Conservation (phyloP, 495 filamentous ascomycete species). For the Choiromyces venosus region DNA sequence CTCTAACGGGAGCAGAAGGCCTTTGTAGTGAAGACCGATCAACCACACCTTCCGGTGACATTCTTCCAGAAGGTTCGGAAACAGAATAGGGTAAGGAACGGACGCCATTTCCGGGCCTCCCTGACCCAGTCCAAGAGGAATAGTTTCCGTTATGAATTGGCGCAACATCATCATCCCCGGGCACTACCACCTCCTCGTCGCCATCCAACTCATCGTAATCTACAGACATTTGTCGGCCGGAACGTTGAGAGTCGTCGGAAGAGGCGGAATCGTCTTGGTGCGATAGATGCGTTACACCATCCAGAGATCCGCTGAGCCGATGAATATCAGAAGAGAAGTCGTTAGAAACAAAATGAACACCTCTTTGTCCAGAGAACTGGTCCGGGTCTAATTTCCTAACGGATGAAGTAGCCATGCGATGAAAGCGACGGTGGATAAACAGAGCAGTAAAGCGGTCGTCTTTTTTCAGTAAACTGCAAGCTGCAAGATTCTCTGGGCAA, state of each 20-base stretch:
- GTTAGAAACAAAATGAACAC: background rate
- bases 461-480: background rate
- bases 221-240: slow-evolving; percentile 19
- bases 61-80: slow-evolving; percentile 35
- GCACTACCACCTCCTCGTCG: slow-evolving; percentile 32
- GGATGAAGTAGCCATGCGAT: background rate
- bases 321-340: slow-evolving; percentile 17
- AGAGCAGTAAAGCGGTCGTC: background rate
- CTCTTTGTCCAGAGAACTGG: background rate
- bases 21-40: slow-evolving; percentile 50
- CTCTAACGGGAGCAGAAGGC: slow-evolving; percentile 57
- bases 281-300: slow-evolving; percentile 20
- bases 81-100: slow-evolving; percentile 28
- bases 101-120: slow-evolving; percentile 24
- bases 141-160: slow-evolving; percentile 28
- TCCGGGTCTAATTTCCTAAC: background rate
- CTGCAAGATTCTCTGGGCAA: background rate
- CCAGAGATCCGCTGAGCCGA: slow-evolving; percentile 29
- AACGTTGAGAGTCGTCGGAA: slow-evolving; percentile 24
- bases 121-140: slow-evolving; percentile 24
- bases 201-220: slow-evolving; percentile 36
- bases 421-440: background rate
- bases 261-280: slow-evolving; percentile 25
- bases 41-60: slow-evolving; percentile 37
- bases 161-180: slow-evolving; percentile 30